Percentiles rank a stretch among this genome's conserved stretches.
phyloP scores from a whole-genome alignment of 305 asterid genomes.

The Fraxinus nigra region DNA sequence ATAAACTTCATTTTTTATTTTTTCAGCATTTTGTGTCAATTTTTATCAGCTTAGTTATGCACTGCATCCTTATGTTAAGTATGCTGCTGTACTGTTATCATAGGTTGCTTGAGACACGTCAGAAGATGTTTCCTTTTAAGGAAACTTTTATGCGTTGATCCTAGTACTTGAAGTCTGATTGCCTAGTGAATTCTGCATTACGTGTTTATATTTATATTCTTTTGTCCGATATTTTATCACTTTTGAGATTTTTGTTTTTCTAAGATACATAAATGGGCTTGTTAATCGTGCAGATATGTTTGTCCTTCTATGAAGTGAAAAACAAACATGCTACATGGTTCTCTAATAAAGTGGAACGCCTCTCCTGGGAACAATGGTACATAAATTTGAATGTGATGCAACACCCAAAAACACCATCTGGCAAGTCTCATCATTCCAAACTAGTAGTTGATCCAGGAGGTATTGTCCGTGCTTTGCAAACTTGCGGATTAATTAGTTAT shows the following conservation, averaged over 20 bases:
- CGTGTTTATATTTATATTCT: neutral
- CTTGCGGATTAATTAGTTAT: neutral
- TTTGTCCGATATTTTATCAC: neutral
- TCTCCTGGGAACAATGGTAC: conserved; percentile 92
- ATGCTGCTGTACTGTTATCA: neutral
- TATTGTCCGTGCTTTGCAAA: conserved; percentile 24
- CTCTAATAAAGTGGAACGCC: conserved; percentile 86
- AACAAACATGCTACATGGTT: conserved; percentile 93
- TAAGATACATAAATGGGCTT: conserved; percentile 16
- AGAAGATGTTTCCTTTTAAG: neutral
- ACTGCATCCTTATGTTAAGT: neutral
- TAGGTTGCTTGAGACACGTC: neutral
- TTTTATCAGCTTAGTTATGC: neutral
- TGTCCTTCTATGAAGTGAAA: conserved; percentile 83
- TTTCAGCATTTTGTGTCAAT: neutral
- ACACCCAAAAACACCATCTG: conserved; percentile 64
- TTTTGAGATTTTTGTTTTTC: neutral
- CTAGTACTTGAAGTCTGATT: neutral
- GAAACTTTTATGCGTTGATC: neutral
- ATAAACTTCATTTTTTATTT: neutral
- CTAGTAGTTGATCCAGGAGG: conserved; percentile 84
- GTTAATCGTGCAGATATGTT: conserved; percentile 60
- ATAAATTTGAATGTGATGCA: conserved; percentile 75
- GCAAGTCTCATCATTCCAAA: conserved; percentile 72
- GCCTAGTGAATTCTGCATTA: neutral